Evolutionary conservation across 805 yeast species (phyloP).

Genomic region (Wickerhamomyces chambardii): DNA sequence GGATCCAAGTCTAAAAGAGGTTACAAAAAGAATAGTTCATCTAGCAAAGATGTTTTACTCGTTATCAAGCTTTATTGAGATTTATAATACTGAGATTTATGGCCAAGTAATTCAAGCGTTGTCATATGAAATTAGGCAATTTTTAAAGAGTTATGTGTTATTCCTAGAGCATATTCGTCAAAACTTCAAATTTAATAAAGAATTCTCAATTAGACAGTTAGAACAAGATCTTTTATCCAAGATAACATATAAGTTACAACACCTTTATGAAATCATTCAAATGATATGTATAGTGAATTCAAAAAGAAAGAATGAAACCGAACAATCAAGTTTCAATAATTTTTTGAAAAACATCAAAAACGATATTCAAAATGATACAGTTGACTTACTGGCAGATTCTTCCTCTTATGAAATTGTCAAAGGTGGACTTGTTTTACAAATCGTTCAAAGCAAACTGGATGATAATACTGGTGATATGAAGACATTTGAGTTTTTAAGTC

Average conservation of each 20-base stretch:
- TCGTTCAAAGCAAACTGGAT: slow-evolving; percentile 50
- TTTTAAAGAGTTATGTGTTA: slow-evolving; percentile 26
- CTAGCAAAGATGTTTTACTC: slow-evolving; percentile 58
- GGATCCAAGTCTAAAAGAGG: slow-evolving; percentile 65
- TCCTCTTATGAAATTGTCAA: slow-evolving; percentile 46
- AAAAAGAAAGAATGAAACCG: slow-evolving; percentile 23
- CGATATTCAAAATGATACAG: slow-evolving; percentile 25
- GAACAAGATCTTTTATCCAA: slow-evolving; percentile 37
- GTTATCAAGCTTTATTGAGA: slow-evolving; percentile 49
- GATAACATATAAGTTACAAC: slow-evolving; percentile 32
- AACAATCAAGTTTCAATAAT: slow-evolving; percentile 28
- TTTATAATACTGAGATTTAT: slow-evolving; percentile 41
- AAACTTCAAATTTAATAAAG: slow-evolving; percentile 36
- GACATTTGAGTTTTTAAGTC: slow-evolving; percentile 40
- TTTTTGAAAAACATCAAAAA: slow-evolving; percentile 31
- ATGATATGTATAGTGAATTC: slow-evolving; percentile 39
- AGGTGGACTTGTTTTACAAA: slow-evolving; percentile 68
- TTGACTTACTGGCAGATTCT: slow-evolving; percentile 45
- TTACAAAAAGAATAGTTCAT: slow-evolving; percentile 50
- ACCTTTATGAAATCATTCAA: slow-evolving; percentile 48
- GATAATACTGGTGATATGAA: slow-evolving; percentile 57
- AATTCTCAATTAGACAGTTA: slow-evolving; percentile 50
- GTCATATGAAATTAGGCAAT: slow-evolving; percentile 46
- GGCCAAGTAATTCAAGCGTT: slow-evolving; percentile 74
- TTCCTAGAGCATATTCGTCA: slow-evolving; percentile 38